Base-by-base conservation (phyloP, 2,329 filamentous ascomycete species). In the Aspergillus glaucus region DNA sequence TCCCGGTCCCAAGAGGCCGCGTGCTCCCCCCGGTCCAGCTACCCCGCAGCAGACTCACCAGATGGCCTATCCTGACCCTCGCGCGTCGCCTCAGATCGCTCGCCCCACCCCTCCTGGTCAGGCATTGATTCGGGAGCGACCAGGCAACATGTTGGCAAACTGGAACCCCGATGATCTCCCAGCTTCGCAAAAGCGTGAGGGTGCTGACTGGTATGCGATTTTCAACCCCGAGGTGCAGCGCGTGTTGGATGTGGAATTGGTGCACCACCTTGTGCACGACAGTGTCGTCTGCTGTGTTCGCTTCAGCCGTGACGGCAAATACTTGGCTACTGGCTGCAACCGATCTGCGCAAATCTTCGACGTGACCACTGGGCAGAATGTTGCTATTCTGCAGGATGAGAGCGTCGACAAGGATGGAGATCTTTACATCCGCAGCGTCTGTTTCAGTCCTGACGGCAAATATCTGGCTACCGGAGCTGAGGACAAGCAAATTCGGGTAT, bases 301-400 rank as follows among this genome's bases (percentile, higher is more conserved):
- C 50, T 98, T 98, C 77, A 97, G 92, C 67, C 82, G 87, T 48
- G 93, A 98, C 64, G 93, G 93, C 58, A 91, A 95, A 65, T 96
- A 88, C 60, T 87, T 98, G 48, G 93, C 93, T 6, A 98, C 93
- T 4, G 93, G 93, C 40, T 97, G 93, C 78, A 98, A 98, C 71
- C 80, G 91, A 55, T 95, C 90, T n/a, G 93, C 93, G n/a, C 92
- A 97, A 71, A 98, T 98, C 61, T 98, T 93, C 69, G 93, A 98
- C 57, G 92, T 97, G 39, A 79, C 82, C 61, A 87, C 82, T 14
- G 93, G 93, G 48, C 82, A 88, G 59, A 93, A 92, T 68, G 84
- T 97, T 46, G 93, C 88, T 57, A 86, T 93, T 50, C 77, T 97
- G 30, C 89, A 95, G 68, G 93, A 98, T 61, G 87, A 92, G 59